A percentile compares a stretch with the other conserved stretches of the same genome.
phyloP scores from a whole-genome alignment of 2,329 filamentous ascomycete genomes.

The Cladosporium sp. region DNA sequence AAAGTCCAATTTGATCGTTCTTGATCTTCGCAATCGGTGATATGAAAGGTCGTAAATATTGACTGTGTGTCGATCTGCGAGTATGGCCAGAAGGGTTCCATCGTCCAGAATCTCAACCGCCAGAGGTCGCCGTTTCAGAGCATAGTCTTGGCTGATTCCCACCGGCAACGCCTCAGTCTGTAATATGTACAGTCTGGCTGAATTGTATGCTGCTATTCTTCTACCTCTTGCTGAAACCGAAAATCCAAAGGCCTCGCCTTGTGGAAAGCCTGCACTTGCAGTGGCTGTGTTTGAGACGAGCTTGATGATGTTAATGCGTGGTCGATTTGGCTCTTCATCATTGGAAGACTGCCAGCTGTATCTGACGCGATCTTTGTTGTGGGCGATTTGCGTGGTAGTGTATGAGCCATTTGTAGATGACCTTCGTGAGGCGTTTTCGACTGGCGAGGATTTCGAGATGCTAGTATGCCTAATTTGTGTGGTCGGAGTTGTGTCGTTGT shows the following conservation, averaged over 20 bases:
- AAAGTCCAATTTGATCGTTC: constrained; percentile 72
- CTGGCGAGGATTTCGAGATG: constrained; percentile 2
- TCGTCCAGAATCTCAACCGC: constrained; percentile 75
- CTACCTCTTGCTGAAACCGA: constrained; percentile 70
- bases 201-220: constrained; percentile 75
- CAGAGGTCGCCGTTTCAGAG: constrained; percentile 69
- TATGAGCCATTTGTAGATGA: constrained; percentile 6
- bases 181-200: constrained; percentile 75
- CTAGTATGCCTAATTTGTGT: constrained; percentile 1
- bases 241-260: constrained; percentile 73
- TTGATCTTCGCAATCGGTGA: constrained; percentile 58
- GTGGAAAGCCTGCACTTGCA: constrained; percentile 65
- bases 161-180: constrained; percentile 59
- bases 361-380: constrained; percentile 29
- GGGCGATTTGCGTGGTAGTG: constrained; percentile 26
- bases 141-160: constrained; percentile 64
- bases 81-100: constrained; percentile 67
- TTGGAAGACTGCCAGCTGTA: constrained; percentile 36
- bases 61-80: constrained; percentile 76
- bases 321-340: constrained; percentile 33
- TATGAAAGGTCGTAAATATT: constrained; percentile 70
- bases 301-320: constrained; percentile 55
- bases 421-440: neutral
- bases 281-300: constrained; percentile 79
- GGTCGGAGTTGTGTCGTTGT: neutral